These are phyloP conservation scores for Pleurostoma richardsiae DNA, from an alignment of 2,329 filamentous ascomycete genomes.

Conservation along the genomic window DNA sequence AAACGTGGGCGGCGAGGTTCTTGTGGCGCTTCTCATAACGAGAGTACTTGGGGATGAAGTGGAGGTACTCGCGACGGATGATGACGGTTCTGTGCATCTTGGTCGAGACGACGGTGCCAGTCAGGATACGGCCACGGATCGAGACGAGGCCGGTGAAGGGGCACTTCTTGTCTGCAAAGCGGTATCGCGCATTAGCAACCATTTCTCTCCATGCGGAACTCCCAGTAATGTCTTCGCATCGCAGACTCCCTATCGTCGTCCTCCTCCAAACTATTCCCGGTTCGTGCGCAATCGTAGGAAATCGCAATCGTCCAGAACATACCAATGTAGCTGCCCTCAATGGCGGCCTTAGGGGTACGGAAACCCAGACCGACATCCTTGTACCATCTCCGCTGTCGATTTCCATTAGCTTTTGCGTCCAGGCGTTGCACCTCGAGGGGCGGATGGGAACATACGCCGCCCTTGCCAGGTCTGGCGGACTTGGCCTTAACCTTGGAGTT, in stretches of 20 bases:
- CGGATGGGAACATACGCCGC: constrained; percentile 66
- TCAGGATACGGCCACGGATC: constrained; percentile 99
- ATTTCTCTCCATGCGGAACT: too few species aligned
- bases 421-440: background rate
- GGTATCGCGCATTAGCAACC: too few species aligned
- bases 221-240: too few species aligned
- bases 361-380: constrained; percentile 99
- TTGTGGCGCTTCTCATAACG: constrained; percentile 99
- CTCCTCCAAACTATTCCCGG: too few species aligned
- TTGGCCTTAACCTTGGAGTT: constrained; percentile 91
- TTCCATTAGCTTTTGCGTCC: too few species aligned
- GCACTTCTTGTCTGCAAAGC: constrained; percentile 96
- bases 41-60: constrained; percentile 99
- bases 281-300: background rate
- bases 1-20: constrained; percentile 99
- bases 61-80: constrained; percentile 99
- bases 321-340: constrained; percentile 99
- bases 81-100: constrained; percentile 99
- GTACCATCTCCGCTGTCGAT: constrained; percentile 56
- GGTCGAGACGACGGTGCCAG: constrained; percentile 97
- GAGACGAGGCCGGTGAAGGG: constrained; percentile 98
- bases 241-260: too few species aligned
- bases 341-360: constrained; percentile 96
- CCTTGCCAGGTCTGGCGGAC: constrained; percentile 83
- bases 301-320: constrained; percentile 42